A percentile compares a stretch with the other conserved stretches of the same genome.
phyloP scores from a whole-genome alignment of 345 rosid genomes.

The Salix exigua region DNA sequence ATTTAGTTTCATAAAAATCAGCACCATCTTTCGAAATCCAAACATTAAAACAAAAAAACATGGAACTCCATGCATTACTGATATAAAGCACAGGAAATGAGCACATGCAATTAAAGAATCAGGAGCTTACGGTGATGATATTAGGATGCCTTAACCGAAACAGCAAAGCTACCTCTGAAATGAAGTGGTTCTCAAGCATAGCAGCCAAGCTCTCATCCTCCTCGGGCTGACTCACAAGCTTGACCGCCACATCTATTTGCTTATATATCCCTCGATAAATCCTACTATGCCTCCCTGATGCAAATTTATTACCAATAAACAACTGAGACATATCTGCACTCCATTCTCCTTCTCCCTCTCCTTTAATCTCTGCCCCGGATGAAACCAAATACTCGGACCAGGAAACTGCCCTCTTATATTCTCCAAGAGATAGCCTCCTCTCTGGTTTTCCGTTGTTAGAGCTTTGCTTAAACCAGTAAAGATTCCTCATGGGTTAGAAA shows the following conservation, averaged over 20 bases:
- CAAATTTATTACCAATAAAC: conserved; percentile 64
- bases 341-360: conserved; percentile 67
- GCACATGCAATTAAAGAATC: neutral
- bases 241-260: conserved; percentile 70
- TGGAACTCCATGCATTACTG: neutral
- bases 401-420: conserved; percentile 61
- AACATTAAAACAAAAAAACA: neutral
- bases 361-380: conserved; percentile 68
- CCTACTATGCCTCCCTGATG: conserved; percentile 75
- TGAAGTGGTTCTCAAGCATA: conserved; percentile 61
- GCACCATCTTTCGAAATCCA: neutral
- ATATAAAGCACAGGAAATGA: neutral
- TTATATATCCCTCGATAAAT: conserved; percentile 69
- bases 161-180: conserved; percentile 67
- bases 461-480: conserved; percentile 54
- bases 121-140: conserved; percentile 56
- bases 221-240: conserved; percentile 69
- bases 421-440: conserved; percentile 63
- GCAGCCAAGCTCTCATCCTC: conserved; percentile 64
- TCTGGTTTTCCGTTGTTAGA: conserved; percentile 46
- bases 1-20: neutral
- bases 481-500: conserved; percentile 49
- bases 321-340: conserved; percentile 79
- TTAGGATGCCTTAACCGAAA: conserved; percentile 56
- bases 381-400: conserved; percentile 83